Conservation (phyloP, 148 eudicot genomes). For the Camellia sinensis region DNA sequence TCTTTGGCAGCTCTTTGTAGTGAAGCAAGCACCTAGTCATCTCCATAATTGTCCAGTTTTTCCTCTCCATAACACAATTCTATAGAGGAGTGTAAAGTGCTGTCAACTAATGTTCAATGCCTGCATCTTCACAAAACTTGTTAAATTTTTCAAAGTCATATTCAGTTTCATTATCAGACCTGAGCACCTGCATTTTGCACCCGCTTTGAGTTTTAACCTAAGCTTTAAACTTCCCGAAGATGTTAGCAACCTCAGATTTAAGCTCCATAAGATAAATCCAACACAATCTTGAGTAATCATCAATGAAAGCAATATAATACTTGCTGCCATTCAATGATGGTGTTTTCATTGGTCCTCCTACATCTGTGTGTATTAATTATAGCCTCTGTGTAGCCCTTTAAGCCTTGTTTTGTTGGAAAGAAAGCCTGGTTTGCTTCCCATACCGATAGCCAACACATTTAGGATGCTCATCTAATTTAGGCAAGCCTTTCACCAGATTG, state of each 20-base stretch:
- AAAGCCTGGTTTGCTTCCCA: too few relatives aligned
- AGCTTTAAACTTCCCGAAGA: neutral
- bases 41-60: neutral
- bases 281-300: neutral
- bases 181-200: neutral
- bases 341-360: neutral
- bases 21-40: slow-evolving; percentile 2
- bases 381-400: neutral
- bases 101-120: neutral
- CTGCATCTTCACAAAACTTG: neutral
- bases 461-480: neutral
- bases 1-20: slow-evolving; percentile 1
- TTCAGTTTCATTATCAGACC: neutral
- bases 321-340: neutral
- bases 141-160: neutral
- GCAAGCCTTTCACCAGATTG: neutral
- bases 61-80: neutral
- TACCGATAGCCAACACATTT: neutral
- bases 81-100: slow-evolving; percentile 1
- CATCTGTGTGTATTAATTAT: neutral
- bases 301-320: neutral
- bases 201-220: neutral
- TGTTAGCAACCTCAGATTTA: neutral
- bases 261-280: neutral
- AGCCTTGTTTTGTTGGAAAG: too few relatives aligned